Evolutionary conservation across 2,329 filamentous ascomycete genomes (phyloP).

Genomic region (Paecilomyces niveus): DNA sequence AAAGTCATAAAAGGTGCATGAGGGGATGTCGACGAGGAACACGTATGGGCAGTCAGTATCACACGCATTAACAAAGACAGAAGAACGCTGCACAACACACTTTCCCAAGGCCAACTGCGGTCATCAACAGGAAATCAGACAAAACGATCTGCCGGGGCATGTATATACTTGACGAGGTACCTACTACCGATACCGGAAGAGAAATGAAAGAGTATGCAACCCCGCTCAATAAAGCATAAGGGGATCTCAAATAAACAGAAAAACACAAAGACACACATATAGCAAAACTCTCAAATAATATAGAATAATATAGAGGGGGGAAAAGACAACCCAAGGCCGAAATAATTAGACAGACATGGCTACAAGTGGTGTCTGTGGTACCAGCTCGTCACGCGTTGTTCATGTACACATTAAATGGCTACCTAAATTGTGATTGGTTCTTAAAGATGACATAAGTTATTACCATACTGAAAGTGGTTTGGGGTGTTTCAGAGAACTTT

Average conservation of each 20-base stretch:
- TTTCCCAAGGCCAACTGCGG: background rate
- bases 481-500: too few relatives aligned
- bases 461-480: too few relatives aligned
- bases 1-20: background rate
- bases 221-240: background rate
- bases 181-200: background rate
- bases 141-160: background rate
- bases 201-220: background rate
- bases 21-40: background rate
- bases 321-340: background rate
- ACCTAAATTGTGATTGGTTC: too few relatives aligned
- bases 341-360: background rate
- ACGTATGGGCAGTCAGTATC: background rate
- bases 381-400: too few relatives aligned
- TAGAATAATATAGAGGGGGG: background rate
- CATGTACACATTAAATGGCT: too few relatives aligned
- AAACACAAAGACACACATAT: background rate
- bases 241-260: background rate
- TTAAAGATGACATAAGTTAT: too few relatives aligned
- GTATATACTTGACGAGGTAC: background rate
- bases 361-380: too few relatives aligned
- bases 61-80: background rate
- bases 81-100: background rate
- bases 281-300: slow-evolving; percentile 3
- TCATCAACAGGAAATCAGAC: background rate